phyloP scores from a whole-genome alignment of 139 green algal species.

The Chlamydomonas sp. region DNA sequence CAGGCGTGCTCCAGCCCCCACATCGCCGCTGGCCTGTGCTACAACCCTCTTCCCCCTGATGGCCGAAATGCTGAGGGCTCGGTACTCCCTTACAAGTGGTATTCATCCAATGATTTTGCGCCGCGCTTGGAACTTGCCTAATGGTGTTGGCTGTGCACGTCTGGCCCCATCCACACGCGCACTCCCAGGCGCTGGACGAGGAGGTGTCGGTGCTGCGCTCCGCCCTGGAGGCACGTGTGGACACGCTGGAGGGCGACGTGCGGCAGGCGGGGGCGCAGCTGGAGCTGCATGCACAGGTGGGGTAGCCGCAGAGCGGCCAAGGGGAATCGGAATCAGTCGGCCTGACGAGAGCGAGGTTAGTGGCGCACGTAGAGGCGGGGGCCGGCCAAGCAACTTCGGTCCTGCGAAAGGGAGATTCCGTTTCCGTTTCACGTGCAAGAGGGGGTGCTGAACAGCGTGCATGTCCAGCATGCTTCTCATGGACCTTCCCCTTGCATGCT shows the following conservation, averaged over 20 bases:
- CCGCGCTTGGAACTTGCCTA: too few relatives aligned
- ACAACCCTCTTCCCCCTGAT: too few relatives aligned
- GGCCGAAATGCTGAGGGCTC: too few relatives aligned
- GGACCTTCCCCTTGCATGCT: neutral
- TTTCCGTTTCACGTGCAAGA: neutral
- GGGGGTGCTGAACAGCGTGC: neutral
- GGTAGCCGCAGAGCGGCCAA: neutral
- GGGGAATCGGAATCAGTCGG: neutral
- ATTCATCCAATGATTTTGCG: too few relatives aligned
- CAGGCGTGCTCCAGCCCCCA: too few relatives aligned
- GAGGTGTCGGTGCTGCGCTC: constrained; percentile 15
- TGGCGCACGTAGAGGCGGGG: neutral
- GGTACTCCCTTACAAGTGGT: too few relatives aligned
- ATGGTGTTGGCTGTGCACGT: too few relatives aligned
- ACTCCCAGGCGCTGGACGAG: constrained; percentile 19
- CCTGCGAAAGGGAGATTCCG: neutral
- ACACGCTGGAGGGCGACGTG: constrained; percentile 1
- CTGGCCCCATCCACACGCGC: neutral
- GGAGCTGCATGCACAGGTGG: constrained; percentile 30
- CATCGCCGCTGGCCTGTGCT: too few relatives aligned
- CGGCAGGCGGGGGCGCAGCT: constrained; percentile 16
- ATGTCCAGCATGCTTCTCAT: neutral
- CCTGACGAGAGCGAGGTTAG: neutral
- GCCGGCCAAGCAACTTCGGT: neutral
- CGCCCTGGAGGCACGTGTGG: constrained; percentile 13